Percentiles rank a stretch among this genome's conserved stretches.
These are phyloP conservation scores for Hebeloma cylindrosporum DNA, from an alignment of 768 basidiomycete genomes.

Conservation along the genomic window DNA sequence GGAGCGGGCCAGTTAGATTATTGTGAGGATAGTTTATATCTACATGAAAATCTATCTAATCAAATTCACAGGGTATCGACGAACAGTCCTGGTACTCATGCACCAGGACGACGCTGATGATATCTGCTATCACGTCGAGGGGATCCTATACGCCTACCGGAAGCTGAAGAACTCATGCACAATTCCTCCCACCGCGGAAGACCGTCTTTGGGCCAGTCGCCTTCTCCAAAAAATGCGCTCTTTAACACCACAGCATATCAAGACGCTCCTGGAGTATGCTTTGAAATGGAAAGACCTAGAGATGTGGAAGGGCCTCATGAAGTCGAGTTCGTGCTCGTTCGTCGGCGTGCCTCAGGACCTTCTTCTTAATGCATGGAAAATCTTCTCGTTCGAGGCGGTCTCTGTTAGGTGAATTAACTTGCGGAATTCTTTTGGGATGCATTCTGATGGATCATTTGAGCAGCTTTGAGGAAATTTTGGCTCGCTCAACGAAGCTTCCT, in stretches of 20 bases:
- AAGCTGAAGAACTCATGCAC: conserved; percentile 15
- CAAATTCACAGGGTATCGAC: conserved; percentile 9
- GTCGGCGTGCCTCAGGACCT: conserved; percentile 11
- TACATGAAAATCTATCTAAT: not conserved
- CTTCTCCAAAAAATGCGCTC: conserved; percentile 16
- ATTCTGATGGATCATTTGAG: not conserved
- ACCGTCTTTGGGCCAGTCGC: conserved; percentile 12
- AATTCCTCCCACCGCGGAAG: conserved; percentile 13
- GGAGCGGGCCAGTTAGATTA: conserved; percentile 27
- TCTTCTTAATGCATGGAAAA: conserved; percentile 20
- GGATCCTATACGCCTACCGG: conserved; percentile 22
- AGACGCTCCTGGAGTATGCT: conserved; percentile 22
- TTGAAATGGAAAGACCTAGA: conserved; percentile 28
- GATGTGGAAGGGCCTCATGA: conserved; percentile 27
- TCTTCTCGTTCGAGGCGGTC: conserved; percentile 25
- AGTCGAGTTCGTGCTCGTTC: conserved; percentile 15
- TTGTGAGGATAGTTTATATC: conserved; percentile 19
- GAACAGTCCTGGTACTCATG: conserved; percentile 30
- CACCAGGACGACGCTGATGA: conserved; percentile 20
- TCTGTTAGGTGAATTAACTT: conserved; percentile 18
- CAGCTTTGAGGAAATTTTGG: conserved; percentile 25
- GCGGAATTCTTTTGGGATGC: not conserved
- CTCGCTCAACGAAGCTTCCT: conserved; percentile 11
- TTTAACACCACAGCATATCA: conserved; percentile 13
- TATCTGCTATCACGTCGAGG: conserved; percentile 17